A percentile compares a stretch with the other conserved stretches of the same genome.
Evolutionary conservation across 2,329 filamentous ascomycete species (phyloP).

Genomic region (Scytalidium sp.): DNA sequence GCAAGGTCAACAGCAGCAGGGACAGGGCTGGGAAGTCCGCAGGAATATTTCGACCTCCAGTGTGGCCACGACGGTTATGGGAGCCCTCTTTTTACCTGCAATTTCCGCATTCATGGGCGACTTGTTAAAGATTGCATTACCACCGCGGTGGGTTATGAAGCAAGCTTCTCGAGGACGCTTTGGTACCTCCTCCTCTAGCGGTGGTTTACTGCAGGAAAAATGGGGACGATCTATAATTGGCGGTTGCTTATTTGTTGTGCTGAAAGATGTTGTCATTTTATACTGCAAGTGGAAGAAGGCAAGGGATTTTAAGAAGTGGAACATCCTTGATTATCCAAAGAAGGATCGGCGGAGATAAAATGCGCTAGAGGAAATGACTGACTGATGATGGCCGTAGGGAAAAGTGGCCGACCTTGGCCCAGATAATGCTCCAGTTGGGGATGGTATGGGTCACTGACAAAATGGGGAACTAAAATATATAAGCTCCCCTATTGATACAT

Average conservation of each 20-base stretch:
- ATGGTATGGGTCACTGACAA: too few species aligned
- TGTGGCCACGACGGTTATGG: slow-evolving; percentile 58
- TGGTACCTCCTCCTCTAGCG: neutral
- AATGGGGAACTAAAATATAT: too few species aligned
- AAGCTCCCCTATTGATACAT: too few species aligned
- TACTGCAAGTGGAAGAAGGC: slow-evolving; percentile 64
- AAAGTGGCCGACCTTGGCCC: too few species aligned
- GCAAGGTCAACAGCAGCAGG: neutral
- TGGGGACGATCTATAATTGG: slow-evolving; percentile 91
- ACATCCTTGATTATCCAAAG: slow-evolving; percentile 34
- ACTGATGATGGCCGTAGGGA: too few species aligned
- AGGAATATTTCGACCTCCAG: slow-evolving; percentile 44
- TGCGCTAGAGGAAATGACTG: neutral
- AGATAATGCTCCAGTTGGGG: too few species aligned
- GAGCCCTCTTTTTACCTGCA: slow-evolving; percentile 75
- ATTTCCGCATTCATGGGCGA: slow-evolving; percentile 79
- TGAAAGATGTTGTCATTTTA: slow-evolving; percentile 65
- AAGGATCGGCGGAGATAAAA: too few species aligned
- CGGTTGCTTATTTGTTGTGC: slow-evolving; percentile 81
- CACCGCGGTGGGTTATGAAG: slow-evolving; percentile 61
- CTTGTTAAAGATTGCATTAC: slow-evolving; percentile 65
- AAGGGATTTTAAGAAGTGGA: slow-evolving; percentile 50
- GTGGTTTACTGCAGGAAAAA: slow-evolving; percentile 71
- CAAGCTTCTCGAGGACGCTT: slow-evolving; percentile 20
- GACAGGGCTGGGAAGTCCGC: slow-evolving; percentile 15